Evolutionary conservation across 2,329 filamentous ascomycete species (phyloP).

Genomic region (Ceratocystis colombiana): DNA sequence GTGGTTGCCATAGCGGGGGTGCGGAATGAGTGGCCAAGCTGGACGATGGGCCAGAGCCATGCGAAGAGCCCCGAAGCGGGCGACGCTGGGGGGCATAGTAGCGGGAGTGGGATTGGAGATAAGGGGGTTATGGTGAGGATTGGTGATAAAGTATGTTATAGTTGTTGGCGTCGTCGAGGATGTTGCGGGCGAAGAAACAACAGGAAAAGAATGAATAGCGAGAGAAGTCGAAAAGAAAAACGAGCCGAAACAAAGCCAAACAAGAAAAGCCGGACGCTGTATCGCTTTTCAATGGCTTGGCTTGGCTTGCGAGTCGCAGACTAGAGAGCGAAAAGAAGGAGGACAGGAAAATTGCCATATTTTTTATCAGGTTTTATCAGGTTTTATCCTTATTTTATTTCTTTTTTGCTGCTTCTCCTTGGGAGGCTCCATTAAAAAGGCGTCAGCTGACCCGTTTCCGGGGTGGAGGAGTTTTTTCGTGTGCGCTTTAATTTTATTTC

Average conservation of each 20-base stretch:
- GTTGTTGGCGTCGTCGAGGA: background rate
- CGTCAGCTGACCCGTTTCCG: slow-evolving; percentile 12
- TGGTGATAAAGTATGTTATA: background rate
- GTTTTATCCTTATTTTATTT: background rate
- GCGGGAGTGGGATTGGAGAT: background rate
- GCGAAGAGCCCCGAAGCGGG: slow-evolving; percentile 9
- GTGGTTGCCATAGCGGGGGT: slow-evolving; percentile 3
- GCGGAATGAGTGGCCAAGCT: slow-evolving; percentile 18
- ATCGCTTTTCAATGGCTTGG: background rate
- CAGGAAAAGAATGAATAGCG: background rate
- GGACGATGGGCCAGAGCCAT: slow-evolving; percentile 21
- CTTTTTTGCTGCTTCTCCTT: background rate
- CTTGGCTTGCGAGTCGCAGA: slow-evolving; percentile 4
- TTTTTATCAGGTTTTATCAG: background rate
- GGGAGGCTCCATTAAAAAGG: slow-evolving; percentile 9
- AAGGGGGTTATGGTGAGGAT: background rate
- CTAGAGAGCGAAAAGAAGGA: background rate
- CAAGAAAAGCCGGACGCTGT: background rate
- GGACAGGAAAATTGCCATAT: background rate
- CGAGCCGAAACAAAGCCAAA: background rate
- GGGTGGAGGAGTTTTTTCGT: background rate
- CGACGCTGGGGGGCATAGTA: slow-evolving; percentile 16
- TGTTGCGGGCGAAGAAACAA: background rate
- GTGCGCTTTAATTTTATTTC: slow-evolving; percentile 4
- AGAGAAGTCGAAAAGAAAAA: background rate